These are phyloP conservation scores for Waitea zeae DNA, from an alignment of 1,284 basidiomycete genomes.

Conservation along the genomic window DNA sequence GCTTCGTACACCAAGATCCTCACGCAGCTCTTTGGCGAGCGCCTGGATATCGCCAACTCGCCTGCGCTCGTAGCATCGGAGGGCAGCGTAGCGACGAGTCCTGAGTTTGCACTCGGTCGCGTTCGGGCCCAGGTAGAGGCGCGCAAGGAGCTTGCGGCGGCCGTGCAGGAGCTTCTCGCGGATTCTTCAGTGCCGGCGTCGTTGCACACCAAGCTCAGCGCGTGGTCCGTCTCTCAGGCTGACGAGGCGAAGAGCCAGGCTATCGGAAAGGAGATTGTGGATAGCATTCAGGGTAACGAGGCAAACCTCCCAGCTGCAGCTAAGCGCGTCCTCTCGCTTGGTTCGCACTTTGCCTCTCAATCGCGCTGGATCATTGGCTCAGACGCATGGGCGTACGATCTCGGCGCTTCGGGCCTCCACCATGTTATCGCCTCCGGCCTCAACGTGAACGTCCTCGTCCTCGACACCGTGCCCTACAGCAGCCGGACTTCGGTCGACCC, in stretches of 20 bases:
- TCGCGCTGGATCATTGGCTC: slow-evolving; percentile 96
- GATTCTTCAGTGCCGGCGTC: slow-evolving; percentile 29
- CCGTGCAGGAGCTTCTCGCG: slow-evolving; percentile 43
- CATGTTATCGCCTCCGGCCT: slow-evolving; percentile 84
- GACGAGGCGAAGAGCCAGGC: slow-evolving; percentile 37
- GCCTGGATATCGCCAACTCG: slow-evolving; percentile 76
- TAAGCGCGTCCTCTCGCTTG: slow-evolving; percentile 36
- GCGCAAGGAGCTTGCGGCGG: slow-evolving; percentile 42
- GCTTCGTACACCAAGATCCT: slow-evolving; percentile 85
- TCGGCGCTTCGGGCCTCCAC: slow-evolving; percentile 92
- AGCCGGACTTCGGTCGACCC: slow-evolving; percentile 55
- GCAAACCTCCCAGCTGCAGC: slow-evolving; percentile 29
- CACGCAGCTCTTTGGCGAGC: slow-evolving; percentile 64
- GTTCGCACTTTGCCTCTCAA: slow-evolving; percentile 39
- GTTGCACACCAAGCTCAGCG: slow-evolving; percentile 55
- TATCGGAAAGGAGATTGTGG: slow-evolving; percentile 45
- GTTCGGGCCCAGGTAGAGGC: slow-evolving; percentile 70
- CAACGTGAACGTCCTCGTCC: slow-evolving; percentile 90
- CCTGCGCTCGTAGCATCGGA: slow-evolving; percentile 54
- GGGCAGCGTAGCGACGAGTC: slow-evolving; percentile 65
- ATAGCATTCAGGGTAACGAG: no score
- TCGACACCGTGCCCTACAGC: slow-evolving; percentile 86
- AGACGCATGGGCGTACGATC: slow-evolving; percentile 94
- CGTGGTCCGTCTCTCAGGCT: slow-evolving; percentile 63
- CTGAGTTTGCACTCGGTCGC: slow-evolving; percentile 88